Conservation (phyloP, 1,284 basidiomycete species). For the Pyrrhoderma noxium region DNA sequence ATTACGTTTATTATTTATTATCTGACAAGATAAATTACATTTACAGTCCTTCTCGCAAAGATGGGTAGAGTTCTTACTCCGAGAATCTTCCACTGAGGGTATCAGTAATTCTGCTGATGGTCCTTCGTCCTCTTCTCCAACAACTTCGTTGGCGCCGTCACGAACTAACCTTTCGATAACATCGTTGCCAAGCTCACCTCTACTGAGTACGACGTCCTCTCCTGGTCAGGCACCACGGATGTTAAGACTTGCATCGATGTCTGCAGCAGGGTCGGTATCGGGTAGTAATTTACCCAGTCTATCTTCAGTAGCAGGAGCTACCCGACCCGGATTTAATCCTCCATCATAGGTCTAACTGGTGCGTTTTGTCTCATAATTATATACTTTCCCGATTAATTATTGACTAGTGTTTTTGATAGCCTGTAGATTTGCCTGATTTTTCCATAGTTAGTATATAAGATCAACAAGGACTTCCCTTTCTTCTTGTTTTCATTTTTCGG, state of each 20-base stretch:
- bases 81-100: conserved; percentile 67
- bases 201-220: conserved; percentile 24
- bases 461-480: no score
- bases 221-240: conserved; percentile 25
- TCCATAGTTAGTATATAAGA: no score
- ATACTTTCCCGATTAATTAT: no score
- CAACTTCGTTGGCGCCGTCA: conserved; percentile 27
- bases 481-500: no score
- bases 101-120: not conserved
- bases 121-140: conserved; percentile 24
- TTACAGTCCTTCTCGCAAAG: conserved; percentile 86
- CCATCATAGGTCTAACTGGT: no score
- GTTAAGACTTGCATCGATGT: conserved; percentile 43
- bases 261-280: conserved; percentile 19
- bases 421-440: no score
- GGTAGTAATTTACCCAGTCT: no score
- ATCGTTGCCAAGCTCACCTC: conserved; percentile 33
- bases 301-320: no score
- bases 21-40: not conserved
- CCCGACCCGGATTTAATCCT: no score
- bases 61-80: conserved; percentile 93
- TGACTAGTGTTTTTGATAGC: no score
- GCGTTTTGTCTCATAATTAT: no score
- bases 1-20: not conserved
- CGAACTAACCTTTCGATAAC: conserved; percentile 43